phyloP scores from a whole-genome alignment of 768 basidiomycete species.

The Pisolithus microcarpus region DNA sequence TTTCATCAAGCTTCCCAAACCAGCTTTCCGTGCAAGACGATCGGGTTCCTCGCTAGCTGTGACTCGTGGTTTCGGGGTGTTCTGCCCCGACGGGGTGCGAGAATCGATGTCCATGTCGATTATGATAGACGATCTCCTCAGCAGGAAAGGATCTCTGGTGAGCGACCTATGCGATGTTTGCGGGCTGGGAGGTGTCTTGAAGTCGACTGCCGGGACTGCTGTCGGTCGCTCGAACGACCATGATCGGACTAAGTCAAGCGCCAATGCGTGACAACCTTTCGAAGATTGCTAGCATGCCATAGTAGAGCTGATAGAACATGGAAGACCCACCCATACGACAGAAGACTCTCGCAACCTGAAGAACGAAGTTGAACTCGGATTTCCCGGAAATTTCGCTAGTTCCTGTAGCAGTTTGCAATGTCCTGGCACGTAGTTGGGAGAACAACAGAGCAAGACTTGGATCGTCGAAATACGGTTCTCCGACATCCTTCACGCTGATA shows the following conservation, averaged over 20 bases:
- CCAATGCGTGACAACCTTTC: constrained; percentile 87
- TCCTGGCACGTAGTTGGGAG: constrained; percentile 82
- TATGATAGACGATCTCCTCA: constrained; percentile 59
- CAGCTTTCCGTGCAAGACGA: constrained; percentile 58
- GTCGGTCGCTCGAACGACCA: constrained; percentile 90
- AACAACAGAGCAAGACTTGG: constrained; percentile 88
- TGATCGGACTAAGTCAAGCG: constrained; percentile 78
- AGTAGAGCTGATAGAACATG: background rate
- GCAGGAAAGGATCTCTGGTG: constrained; percentile 44
- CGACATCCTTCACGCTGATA: constrained; percentile 55
- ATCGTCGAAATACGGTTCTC: constrained; percentile 87
- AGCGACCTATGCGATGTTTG: constrained; percentile 39
- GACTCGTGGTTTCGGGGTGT: constrained; percentile 38
- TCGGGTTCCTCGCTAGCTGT: constrained; percentile 43
- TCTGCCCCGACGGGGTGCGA: constrained; percentile 47
- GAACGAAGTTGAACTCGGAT: constrained; percentile 90
- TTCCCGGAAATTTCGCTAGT: constrained; percentile 84
- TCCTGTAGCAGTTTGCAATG: constrained; percentile 88
- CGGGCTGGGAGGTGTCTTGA: constrained; percentile 35
- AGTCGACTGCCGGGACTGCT: constrained; percentile 21
- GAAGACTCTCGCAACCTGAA: constrained; percentile 90
- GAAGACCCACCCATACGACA: constrained; percentile 81
- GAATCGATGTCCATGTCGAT: constrained; percentile 85
- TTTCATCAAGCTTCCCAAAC: constrained; percentile 80
- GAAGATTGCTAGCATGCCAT: constrained; percentile 1